Base-by-base conservation (phyloP, 1,139 yeast genomes). In the Trichomonascaceae sp. region DNA sequence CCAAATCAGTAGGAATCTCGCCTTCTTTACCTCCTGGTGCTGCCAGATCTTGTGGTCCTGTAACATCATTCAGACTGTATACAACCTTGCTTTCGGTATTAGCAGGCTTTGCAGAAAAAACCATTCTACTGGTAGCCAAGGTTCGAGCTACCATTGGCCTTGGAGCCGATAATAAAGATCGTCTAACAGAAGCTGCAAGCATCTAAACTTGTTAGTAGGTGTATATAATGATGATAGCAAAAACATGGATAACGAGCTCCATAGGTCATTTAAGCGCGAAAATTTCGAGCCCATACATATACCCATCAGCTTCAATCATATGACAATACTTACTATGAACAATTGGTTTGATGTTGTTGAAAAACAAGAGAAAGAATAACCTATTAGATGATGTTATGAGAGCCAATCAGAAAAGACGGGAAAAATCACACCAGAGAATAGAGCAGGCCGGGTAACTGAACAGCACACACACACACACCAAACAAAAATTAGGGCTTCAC, bases 11-110 rank as follows among this genome's bases (percentile, higher is more conserved):
- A 71, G 99, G 98, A 67, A 93, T 84, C 56, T 85, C 79, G 66
- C 95, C 96, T 60, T 73, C 75, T 66, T 79, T 75, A 62, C 96
- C 96, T 81, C 96, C 97, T 57, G 85, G 83, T 74, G 97, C 96
- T 65, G 90, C 82, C 74, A 93, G 82, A 56, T 91, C 80, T 68
- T 82, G 87, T 55, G 84, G 81, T 68, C 91, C 91, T 55, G 84
- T 79, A 64, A 91, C 95, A 70, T 91, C 96, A 56, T 85, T 74
- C 68, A 91, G 80, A 56, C 71, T 77, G 60, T 75, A 53, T 41
- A 52, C 57, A 19, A 47, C 51, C 48, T 50, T 50, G n/a, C 32
- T 36, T 18, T 53, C 55, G 5, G 44, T 41, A 12, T 39, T 43
- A 18, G 52, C 38, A 22, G 54, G 43, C 45, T 53, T 49, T 20